Conservation (phyloP, 2,329 filamentous ascomycete genomes). For the Pestalotiopsis sp. region DNA sequence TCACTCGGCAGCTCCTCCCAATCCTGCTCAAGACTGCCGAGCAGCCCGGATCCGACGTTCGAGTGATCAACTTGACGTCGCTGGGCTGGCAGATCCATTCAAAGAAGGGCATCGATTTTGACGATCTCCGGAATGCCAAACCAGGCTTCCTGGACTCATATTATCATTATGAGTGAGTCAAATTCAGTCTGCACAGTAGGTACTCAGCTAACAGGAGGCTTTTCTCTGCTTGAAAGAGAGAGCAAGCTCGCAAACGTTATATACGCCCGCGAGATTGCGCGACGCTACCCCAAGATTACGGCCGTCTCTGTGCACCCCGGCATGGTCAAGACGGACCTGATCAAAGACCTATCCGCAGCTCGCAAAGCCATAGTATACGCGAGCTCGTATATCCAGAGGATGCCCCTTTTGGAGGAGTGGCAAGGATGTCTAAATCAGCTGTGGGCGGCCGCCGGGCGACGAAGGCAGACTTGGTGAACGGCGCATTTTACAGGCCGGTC, state of each 20-base stretch:
- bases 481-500: conserved; percentile 36
- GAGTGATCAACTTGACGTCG: conserved; percentile 17
- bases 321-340: conserved; percentile 19
- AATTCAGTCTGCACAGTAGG: no score
- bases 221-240: conserved; percentile 24
- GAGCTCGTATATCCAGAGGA: conserved; percentile 31
- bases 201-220: not conserved
- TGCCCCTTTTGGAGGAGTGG: conserved; percentile 17
- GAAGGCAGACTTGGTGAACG: conserved; percentile 27
- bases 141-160: conserved; percentile 6
- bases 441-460: conserved; percentile 38
- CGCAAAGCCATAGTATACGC: conserved; percentile 38
- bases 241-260: conserved; percentile 21
- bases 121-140: conserved; percentile 10
- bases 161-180: conserved; percentile 15
- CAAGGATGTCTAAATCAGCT: conserved; percentile 37
- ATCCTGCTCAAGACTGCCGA: conserved; percentile 14
- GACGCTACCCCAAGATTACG: conserved; percentile 16
- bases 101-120: conserved; percentile 15
- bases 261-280: conserved; percentile 17
- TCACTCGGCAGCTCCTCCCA: conserved; percentile 27
- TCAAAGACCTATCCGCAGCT: conserved; percentile 17
- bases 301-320: conserved; percentile 14
- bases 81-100: conserved; percentile 7
- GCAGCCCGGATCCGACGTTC: conserved; percentile 14